Evolutionary conservation across 345 rosid genomes (phyloP), one percentile per base, ranked within the genome.

Genomic region (Lepidium africanum): DNA sequence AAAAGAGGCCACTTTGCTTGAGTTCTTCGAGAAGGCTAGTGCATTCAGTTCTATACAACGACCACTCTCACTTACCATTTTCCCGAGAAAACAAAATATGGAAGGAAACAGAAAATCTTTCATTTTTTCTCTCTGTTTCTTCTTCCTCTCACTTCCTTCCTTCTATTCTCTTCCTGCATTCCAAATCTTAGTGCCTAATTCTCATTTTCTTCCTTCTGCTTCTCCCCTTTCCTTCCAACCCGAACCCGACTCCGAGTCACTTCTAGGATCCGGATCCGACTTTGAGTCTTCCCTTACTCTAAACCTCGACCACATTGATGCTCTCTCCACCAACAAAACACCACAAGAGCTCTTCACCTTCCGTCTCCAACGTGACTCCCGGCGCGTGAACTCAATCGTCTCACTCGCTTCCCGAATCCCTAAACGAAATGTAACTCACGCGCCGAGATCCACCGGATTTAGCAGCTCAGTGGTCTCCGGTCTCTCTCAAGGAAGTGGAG

Each of bases 401-500:
- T 46, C 80, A 33, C 75, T 85, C 10, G 80, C 82, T 7, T 75
- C 75, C 5, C 12, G 37, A 1, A 32, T 69, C 35, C 60, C 51
- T 19, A 23, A 69, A 10, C n/a, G 81, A 25, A 77, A 81, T 37
- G 9, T 36, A 7, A 71, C 83, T 9, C 81, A 53, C 52, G 80
- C 64, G 21, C 82, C 59, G 3, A 55, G 37, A 58, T 42, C 54
- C 40, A 70, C 32, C 16, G 86, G 84, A 4, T 85, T 85, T 69
- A 85, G 94, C 58, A 88, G 94, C 83, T 81, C 91, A 1, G 81
- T 95, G 0, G 80, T 84, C 21, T 95, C 96, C 19, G 99, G 99
- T 4, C 91, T 95, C 10, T 76, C 99, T 4, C 96, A 91, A 62
- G 96, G 97, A 13, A 91, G 97, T 32, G 96, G 99, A 3, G 99